Base-by-base conservation (phyloP, 257 asterid species). In the Fraxinus americana region DNA sequence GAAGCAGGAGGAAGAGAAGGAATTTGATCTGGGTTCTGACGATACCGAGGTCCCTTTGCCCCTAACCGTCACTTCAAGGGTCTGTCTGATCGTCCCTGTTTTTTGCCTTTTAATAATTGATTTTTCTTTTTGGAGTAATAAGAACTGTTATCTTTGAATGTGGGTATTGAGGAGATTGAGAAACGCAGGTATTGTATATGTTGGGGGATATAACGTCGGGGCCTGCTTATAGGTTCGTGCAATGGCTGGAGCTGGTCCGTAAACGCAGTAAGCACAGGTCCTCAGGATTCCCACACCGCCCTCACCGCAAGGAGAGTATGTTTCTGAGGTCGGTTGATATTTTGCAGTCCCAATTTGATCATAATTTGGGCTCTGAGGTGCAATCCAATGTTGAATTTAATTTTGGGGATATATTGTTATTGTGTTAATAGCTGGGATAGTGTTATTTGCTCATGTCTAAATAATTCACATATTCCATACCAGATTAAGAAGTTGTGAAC, bases 221-320 rank as follows among this genome's bases (percentile, higher is more conserved):
- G 77, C 97, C 99, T 27, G 98, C 97, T 25, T 89, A 90, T 79
- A 84, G 97, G 83, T 93, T 96, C 75, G 90, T 96, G 5, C 97
- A 96, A 91, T 96, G 99, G 99, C 87, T 96, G 89, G 99, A 93
- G 83, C 92, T 92, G 78, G 99, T 92, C n/a, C 97, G 99, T 65
- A 92, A 90, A 82, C 93, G 99, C 66, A 95, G 94, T 79, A 91
- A 82, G 86, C 86, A 86, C 80, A 90, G 96, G 77, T 88, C 96
- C 80, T 96, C 99, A 0, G 97, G 97, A n/a, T 90, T 93, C 85
- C 97, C 99, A 67, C 88, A 81, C 66, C 87, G 97, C 34, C 92
- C 84, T 83, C 88, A 84, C 72, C 84, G 80, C 73, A 66, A 75
- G 4, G 89, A 82, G 88, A 87, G 89, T 77, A 86, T 93, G 94